phyloP scores from a whole-genome alignment of 2,329 filamentous ascomycete genomes.

The Fusarium coffeatum region DNA sequence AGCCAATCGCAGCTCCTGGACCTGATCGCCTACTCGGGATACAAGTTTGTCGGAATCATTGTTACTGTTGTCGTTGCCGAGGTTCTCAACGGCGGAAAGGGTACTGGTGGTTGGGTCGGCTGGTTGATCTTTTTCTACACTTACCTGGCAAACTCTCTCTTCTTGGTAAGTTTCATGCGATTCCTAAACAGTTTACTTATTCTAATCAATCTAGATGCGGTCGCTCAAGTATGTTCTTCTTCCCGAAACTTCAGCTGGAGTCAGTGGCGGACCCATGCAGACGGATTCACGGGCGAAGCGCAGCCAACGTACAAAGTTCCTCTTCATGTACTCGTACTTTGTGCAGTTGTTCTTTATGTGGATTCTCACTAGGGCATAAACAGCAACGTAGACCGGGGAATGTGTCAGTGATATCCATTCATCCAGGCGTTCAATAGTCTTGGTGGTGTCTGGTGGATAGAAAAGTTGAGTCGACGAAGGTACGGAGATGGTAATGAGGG shows the following conservation, averaged over 20 bases:
- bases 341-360: conserved; percentile 97
- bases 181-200: background rate
- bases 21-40: conserved; percentile 94
- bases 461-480: conserved; percentile 5
- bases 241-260: conserved; percentile 79
- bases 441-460: background rate
- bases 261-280: conserved; percentile 72
- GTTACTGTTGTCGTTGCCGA: conserved; percentile 85
- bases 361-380: conserved; percentile 64
- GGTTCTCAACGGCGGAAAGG: conserved; percentile 79
- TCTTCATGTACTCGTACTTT: conserved; percentile 94
- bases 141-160: conserved; percentile 93
- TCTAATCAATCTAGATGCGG: conserved; percentile 72
- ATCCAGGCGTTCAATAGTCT: background rate
- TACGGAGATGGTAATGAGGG: conserved; percentile 26
- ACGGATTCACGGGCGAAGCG: conserved; percentile 85
- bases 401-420: background rate
- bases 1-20: conserved; percentile 95
- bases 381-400: background rate
- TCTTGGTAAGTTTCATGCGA: conserved; percentile 73
- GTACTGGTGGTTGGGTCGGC: conserved; percentile 87
- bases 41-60: conserved; percentile 98
- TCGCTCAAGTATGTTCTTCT: conserved; percentile 96
- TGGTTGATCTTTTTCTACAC: conserved; percentile 93
- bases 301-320: conserved; percentile 88